Evolutionary conservation across 2,329 filamentous ascomycete genomes (phyloP), one percentile per base, ranked within the genome.

Genomic region (Zarea fungicola): DNA sequence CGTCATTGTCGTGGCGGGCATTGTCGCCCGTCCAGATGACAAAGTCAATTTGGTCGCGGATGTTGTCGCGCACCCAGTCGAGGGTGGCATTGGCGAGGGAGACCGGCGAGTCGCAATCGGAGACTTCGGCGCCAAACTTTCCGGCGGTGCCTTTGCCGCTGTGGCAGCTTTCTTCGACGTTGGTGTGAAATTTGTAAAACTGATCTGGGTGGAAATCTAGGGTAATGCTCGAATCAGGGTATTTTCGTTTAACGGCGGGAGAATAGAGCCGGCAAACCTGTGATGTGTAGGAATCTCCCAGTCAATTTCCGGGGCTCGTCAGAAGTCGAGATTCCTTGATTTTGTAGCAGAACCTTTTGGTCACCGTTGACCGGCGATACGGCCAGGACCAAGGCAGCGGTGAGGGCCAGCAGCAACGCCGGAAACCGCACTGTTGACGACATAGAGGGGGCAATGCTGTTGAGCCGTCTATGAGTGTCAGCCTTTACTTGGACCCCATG

Each of bases 161-260:
- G 63, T 99, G 93, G 68, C 93, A 99, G 53, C 85, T 84, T 54
- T 79, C 69, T 22, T 78, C 74, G 37, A 87, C 87, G 21, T 87
- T 86, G 10, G 88, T 80, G 65, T 91, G 85, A 7, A 79, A 68
- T 66, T 89, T 84, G 75, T 96, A 99, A 68, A 88, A 87, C 36
- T 81, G 80, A 65, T 99, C 93, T 40, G 90, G 89, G 62, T 99
- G 93, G 58, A 97, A 79, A 70, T 99, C 93, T 96, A n/a, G n/a
- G 58, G 47, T 16, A 4, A 22, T 19, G 29, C 23, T 50, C 7
- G n/a, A n/a, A n/a, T n/a, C n/a, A n/a, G n/a, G n/a, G n/a, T n/a
- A n/a, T n/a, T n/a, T n/a, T n/a, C n/a, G n/a, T n/a, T n/a, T n/a
- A n/a, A n/a, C n/a, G n/a, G n/a, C 28, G 26, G 21, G 21, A 50